phyloP scores from a whole-genome alignment of 2,329 filamentous ascomycete species.

The Lomentospora prolificans region DNA sequence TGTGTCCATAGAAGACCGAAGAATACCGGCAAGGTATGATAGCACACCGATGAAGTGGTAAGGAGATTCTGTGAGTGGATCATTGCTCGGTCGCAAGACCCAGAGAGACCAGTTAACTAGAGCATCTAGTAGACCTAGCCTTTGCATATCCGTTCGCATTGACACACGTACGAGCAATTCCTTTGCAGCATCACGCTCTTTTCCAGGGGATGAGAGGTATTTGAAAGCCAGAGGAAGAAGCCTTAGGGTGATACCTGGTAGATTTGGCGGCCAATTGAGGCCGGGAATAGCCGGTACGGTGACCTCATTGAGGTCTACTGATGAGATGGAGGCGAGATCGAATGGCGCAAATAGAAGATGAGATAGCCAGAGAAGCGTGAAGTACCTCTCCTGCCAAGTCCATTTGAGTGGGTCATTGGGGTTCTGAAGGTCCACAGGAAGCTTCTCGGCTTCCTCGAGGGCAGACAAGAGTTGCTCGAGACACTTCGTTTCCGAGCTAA shows the following conservation, averaged over 20 bases:
- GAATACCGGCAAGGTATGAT: conserved; percentile 67
- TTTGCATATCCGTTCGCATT: conserved; percentile 83
- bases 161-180: conserved; percentile 69
- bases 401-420: conserved; percentile 25
- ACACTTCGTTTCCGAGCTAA: conserved; percentile 81
- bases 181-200: conserved; percentile 84
- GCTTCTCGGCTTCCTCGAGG: conserved; percentile 51
- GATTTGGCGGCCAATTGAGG: conserved; percentile 44
- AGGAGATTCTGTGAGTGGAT: conserved; percentile 32
- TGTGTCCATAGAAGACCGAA: conserved; percentile 59
- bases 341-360: conserved; percentile 81
- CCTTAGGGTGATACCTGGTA: conserved; percentile 62
- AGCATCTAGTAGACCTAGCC: conserved; percentile 56
- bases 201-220: conserved; percentile 67
- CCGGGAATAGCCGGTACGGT: conserved; percentile 31
- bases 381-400: conserved; percentile 82
- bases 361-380: conserved; percentile 79
- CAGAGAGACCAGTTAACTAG: conserved; percentile 63
- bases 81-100: conserved; percentile 37
- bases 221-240: conserved; percentile 61
- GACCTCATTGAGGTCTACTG: conserved; percentile 38
- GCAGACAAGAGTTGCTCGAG: conserved; percentile 70
- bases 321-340: conserved; percentile 78
- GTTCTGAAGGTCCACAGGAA: conserved; percentile 12
- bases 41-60: conserved; percentile 73